Base-by-base conservation (phyloP, 371 early-diverging fungal species). In the Rhizopus arrhizus region DNA sequence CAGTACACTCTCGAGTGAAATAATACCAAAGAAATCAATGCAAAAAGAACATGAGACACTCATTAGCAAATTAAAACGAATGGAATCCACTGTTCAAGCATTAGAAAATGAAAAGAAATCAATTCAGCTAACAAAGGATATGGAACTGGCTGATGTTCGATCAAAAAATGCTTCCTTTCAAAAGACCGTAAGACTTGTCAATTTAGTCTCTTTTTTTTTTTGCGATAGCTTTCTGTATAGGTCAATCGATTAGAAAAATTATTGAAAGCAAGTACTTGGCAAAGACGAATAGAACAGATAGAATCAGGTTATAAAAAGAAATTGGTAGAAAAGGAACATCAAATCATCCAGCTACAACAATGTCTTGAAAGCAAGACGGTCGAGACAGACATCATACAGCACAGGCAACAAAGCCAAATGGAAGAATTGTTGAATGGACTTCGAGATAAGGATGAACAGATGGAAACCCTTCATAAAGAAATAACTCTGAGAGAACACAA, bases 11-110 rank as follows among this genome's bases (percentile, higher is more conserved):
- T 48, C 48, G 8, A 48, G 48, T 48, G 49, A 32, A 48, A 48
- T 48, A n/a, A 4, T 43, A 5, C 15, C 69, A 68, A 67, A 70
- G 61, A 52, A 64, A 47, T 46, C 65, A 12, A 73, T 70, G 69
- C 77, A 73, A 53, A 77, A 71, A 40, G 77, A 77, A 56, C 67
- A 71, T 6, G 77, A 77, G 29, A 38, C 66, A n/a, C 55, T 77
- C 31, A 65, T 69, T 29, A 12, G 58, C 5, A 77, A 73, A 64
- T 59, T 46, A 41, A 71, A 64, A 45, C 73, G 73, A 58, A 34
- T 73, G 58, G 74, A 77, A 31, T 9, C 57, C 11, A 65, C 33
- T 8, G 48, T 77, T 16, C 61, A 69, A 41, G 15, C 66, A 7
- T 50, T 63, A 3, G 61, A 62, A 36, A 58, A 40, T 29, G 74